Percentiles rank a stretch among this genome's conserved stretches.
Conservation (phyloP, 225 moss, liverwort and hornwort species). For the Bryum argenteum region DNA sequence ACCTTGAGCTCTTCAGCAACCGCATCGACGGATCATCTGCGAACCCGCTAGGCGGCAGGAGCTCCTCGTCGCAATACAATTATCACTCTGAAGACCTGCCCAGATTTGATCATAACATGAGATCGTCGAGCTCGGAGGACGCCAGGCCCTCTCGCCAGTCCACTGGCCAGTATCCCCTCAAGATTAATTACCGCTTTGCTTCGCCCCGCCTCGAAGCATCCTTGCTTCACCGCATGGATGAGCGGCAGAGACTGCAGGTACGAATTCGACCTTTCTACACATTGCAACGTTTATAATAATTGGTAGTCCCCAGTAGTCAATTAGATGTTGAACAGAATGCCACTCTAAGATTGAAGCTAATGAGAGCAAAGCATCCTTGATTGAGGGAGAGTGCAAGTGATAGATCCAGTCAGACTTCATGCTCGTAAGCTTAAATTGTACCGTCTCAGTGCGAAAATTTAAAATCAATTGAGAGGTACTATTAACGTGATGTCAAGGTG, state of each 20-base stretch:
- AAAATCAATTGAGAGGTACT: too few relatives aligned
- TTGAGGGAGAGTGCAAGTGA: too few relatives aligned
- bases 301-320: too few relatives aligned
- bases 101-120: conserved; percentile 34
- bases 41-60: background rate
- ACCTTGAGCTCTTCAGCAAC: too few relatives aligned
- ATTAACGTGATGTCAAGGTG: too few relatives aligned
- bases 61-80: background rate
- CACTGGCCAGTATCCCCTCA: conserved; percentile 27
- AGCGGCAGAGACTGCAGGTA: conserved; percentile 50
- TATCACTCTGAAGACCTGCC: conserved; percentile 24
- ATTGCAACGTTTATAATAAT: background rate
- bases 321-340: too few relatives aligned
- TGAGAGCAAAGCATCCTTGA: too few relatives aligned
- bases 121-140: conserved; percentile 30
- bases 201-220: conserved; percentile 41
- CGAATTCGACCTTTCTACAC: background rate
- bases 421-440: too few relatives aligned
- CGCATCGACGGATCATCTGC: conserved; percentile 15
- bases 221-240: conserved; percentile 45
- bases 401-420: too few relatives aligned
- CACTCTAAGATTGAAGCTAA: too few relatives aligned
- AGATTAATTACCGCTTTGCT: conserved; percentile 41
- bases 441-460: too few relatives aligned
- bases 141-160: conserved; percentile 21